These are phyloP conservation scores for Aspergillus campestris DNA, from an alignment of 495 filamentous ascomycete genomes.

Conservation along the genomic window DNA sequence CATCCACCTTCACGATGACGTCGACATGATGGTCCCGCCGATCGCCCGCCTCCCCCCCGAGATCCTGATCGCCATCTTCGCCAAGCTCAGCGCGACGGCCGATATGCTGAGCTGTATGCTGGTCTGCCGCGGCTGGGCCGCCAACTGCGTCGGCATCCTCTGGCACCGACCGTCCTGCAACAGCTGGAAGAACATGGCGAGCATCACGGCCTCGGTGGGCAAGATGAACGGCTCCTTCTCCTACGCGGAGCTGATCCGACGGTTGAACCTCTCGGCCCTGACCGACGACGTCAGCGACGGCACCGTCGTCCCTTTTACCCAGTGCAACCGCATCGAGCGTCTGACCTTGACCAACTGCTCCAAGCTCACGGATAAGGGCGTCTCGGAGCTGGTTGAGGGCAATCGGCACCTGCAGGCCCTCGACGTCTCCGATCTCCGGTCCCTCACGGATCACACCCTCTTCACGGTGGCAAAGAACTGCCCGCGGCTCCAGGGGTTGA, in stretches of 20 bases:
- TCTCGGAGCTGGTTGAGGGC: slow-evolving; percentile 69
- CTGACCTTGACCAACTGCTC: slow-evolving; percentile 89
- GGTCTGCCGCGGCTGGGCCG: slow-evolving; percentile 85
- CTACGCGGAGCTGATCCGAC: slow-evolving; percentile 80
- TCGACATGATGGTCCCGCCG: slow-evolving; percentile 52
- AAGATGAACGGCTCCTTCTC: slow-evolving; percentile 63
- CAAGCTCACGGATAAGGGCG: slow-evolving; percentile 71
- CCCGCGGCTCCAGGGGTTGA: slow-evolving; percentile 79
- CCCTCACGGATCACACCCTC: slow-evolving; percentile 78
- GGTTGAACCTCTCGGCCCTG: slow-evolving; percentile 80
- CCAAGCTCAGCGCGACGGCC: slow-evolving; percentile 61
- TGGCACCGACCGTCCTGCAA: slow-evolving; percentile 93
- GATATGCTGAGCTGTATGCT: slow-evolving; percentile 86
- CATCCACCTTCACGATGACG: slow-evolving; percentile 50
- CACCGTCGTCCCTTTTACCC: slow-evolving; percentile 69
- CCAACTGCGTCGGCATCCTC: slow-evolving; percentile 83
- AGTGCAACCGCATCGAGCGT: slow-evolving; percentile 87
- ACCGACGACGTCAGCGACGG: slow-evolving; percentile 76
- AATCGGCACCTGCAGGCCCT: slow-evolving; percentile 80
- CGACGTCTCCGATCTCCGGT: slow-evolving; percentile 74
- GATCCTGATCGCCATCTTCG: slow-evolving; percentile 86
- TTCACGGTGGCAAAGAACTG: slow-evolving; percentile 74
- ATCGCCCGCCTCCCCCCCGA: slow-evolving; percentile 84
- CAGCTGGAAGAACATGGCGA: slow-evolving; percentile 68
- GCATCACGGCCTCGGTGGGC: slow-evolving; percentile 68